Percentiles rank a stretch among this genome's conserved stretches.
phyloP scores from a whole-genome alignment of 371 early-diverging fungal genomes.

The Mucor indicus region DNA sequence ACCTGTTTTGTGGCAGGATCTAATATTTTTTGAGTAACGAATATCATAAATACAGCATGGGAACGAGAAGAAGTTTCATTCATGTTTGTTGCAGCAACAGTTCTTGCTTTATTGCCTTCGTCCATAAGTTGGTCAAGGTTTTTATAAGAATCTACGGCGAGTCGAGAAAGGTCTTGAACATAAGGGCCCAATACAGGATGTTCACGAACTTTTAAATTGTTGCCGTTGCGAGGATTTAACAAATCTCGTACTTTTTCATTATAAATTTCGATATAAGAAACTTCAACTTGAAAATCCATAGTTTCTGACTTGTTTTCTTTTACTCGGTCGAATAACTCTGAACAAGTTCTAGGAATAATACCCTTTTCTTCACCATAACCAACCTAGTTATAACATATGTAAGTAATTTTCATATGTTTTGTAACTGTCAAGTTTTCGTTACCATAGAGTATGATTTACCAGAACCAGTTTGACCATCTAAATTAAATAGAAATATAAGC shows the following conservation, averaged over 20 bases:
- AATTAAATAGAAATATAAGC: background rate
- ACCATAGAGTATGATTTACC: conserved; percentile 88
- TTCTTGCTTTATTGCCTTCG: conserved; percentile 87
- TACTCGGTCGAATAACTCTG: conserved; percentile 74
- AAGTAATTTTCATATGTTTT: background rate
- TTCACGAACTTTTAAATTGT: conserved; percentile 81
- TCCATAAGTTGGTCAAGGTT: conserved; percentile 82
- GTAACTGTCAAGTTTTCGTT: conserved; percentile 7
- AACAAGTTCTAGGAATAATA: conserved; percentile 80
- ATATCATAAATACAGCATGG: conserved; percentile 93
- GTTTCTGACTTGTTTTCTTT: conserved; percentile 37
- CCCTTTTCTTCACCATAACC: conserved; percentile 77
- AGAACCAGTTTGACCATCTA: conserved; percentile 86
- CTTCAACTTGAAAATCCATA: conserved; percentile 70
- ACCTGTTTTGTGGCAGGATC: conserved; percentile 63
- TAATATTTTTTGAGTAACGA: conserved; percentile 66
- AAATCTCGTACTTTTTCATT: conserved; percentile 92
- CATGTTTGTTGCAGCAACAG: conserved; percentile 96
- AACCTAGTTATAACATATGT: conserved; percentile 38
- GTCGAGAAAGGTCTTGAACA: conserved; percentile 86
- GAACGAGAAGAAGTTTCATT: conserved; percentile 92
- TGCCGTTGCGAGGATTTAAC: conserved; percentile 75
- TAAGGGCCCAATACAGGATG: conserved; percentile 90
- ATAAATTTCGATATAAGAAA: conserved; percentile 83
- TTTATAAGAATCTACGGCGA: conserved; percentile 75